Percentiles rank a stretch among this genome's conserved stretches.
Conservation (phyloP, 495 filamentous ascomycete genomes). For the Trichocladium uniseriatum region DNA sequence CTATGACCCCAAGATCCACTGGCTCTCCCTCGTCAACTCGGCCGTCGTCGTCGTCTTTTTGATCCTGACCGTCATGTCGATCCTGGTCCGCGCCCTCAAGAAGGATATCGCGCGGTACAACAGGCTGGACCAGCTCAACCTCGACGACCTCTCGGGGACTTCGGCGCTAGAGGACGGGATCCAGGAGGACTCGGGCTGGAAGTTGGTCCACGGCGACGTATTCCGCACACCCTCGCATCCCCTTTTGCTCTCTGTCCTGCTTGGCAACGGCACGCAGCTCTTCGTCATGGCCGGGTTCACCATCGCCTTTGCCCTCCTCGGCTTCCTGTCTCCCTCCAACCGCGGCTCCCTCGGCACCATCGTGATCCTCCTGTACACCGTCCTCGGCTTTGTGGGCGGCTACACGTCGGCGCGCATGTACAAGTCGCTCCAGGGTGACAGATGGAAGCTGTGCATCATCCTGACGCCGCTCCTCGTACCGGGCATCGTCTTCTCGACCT, state of each 20-base stretch:
- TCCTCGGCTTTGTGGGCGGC: slow-evolving; percentile 88
- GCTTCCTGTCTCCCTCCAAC: slow-evolving; percentile 89
- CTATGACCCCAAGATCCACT: slow-evolving; percentile 92
- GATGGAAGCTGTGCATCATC: slow-evolving; percentile 88
- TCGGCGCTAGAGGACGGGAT: slow-evolving; percentile 81
- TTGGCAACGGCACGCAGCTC: slow-evolving; percentile 90
- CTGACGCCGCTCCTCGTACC: slow-evolving; percentile 82
- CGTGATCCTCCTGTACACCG: slow-evolving; percentile 82
- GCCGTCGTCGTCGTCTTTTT: slow-evolving; percentile 89
- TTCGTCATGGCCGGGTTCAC: slow-evolving; percentile 97
- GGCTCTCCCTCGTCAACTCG: slow-evolving; percentile 94
- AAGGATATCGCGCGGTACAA: slow-evolving; percentile 97
- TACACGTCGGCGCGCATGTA: slow-evolving; percentile 84
- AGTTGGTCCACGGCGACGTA: slow-evolving; percentile 94
- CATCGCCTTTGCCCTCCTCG: slow-evolving; percentile 85
- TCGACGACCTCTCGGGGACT: slow-evolving; percentile 74
- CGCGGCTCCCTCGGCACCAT: slow-evolving; percentile 87
- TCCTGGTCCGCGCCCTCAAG: slow-evolving; percentile 73
- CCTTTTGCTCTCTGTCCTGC: slow-evolving; percentile 73
- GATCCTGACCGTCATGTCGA: slow-evolving; percentile 78
- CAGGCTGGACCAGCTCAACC: slow-evolving; percentile 71
- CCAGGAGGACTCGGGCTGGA: slow-evolving; percentile 97
- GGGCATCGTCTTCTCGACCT: slow-evolving; percentile 73
- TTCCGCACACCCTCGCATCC: slow-evolving; percentile 81
- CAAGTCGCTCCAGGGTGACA: slow-evolving; percentile 83